A percentile compares a stretch with the other conserved stretches of the same genome.
phyloP scores from a whole-genome alignment of 257 asterid genomes.

The Forsythia suspensa region DNA sequence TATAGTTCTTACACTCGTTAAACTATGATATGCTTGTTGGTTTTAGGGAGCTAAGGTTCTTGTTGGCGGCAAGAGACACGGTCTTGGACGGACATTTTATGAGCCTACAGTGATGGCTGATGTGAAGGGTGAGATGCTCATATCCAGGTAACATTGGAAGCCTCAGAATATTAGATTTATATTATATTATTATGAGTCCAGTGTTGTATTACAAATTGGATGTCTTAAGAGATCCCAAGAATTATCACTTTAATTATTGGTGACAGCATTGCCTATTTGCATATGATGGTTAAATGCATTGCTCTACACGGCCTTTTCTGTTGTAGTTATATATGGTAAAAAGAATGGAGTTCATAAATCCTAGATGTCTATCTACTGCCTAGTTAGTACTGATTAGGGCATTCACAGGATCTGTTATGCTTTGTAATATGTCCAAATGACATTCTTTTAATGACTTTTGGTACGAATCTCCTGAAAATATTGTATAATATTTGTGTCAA shows the following conservation, averaged over 20 bases:
- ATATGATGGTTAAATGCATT: background rate
- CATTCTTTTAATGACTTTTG: background rate
- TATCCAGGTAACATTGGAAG: conserved; percentile 59
- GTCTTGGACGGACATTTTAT: conserved; percentile 86
- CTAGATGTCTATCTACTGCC: background rate
- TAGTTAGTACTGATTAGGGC: conserved; percentile 8
- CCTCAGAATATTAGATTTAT: conserved; percentile 13
- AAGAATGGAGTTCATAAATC: conserved; percentile 3
- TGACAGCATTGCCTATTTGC: background rate
- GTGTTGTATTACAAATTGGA: background rate
- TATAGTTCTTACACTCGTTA: background rate
- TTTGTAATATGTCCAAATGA: conserved; percentile 5
- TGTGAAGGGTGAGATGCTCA: conserved; percentile 77
- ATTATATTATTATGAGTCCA: background rate
- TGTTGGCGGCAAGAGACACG: conserved; percentile 83
- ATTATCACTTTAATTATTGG: conserved; percentile 5
- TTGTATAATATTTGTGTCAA: background rate
- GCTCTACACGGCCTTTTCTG: background rate
- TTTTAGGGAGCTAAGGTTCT: conserved; percentile 89
- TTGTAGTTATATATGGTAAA: conserved; percentile 5
- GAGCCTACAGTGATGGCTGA: conserved; percentile 90
- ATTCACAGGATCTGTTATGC: background rate
- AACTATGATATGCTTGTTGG: conserved; percentile 16
- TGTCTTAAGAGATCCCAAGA: conserved; percentile 2
- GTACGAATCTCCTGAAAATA: background rate